Conservation (phyloP, 2,329 filamentous ascomycete species). For the Chalaropsis ovoidea region DNA sequence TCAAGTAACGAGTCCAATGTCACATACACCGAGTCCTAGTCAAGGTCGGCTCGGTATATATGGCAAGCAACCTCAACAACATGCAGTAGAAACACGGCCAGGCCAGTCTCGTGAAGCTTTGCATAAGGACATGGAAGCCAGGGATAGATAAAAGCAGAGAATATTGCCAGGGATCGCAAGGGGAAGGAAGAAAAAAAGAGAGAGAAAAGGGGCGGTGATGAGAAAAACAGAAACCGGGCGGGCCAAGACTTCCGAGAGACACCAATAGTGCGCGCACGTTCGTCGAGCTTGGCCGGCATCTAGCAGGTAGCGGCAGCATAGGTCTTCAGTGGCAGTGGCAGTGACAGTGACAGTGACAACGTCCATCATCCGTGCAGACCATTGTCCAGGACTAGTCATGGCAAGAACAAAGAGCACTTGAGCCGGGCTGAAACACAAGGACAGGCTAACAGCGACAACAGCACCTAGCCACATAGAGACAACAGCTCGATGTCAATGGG, state of each 20-base stretch:
- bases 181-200: constrained; percentile 18
- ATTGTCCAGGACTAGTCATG: not conserved
- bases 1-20: not conserved
- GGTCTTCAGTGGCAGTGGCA: not conserved
- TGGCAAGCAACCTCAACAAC: not conserved
- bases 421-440: not conserved
- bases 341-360: not conserved
- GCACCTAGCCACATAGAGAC: not conserved
- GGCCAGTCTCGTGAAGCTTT: not conserved
- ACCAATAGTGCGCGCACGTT: not conserved
- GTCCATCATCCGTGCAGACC: constrained; percentile 5
- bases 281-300: not conserved
- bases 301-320: not conserved
- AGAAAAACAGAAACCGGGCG: constrained; percentile 27
- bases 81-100: not conserved
- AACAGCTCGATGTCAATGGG: not conserved
- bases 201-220: constrained; percentile 27
- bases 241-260: constrained; percentile 6
- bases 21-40: not conserved
- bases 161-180: not conserved
- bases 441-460: not conserved
- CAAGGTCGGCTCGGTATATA: not conserved
- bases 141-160: not conserved
- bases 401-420: not conserved
- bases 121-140: not conserved